phyloP scores from a whole-genome alignment of 176 grass and related monocot genomes.

The Rhynchospora breviuscula region DNA sequence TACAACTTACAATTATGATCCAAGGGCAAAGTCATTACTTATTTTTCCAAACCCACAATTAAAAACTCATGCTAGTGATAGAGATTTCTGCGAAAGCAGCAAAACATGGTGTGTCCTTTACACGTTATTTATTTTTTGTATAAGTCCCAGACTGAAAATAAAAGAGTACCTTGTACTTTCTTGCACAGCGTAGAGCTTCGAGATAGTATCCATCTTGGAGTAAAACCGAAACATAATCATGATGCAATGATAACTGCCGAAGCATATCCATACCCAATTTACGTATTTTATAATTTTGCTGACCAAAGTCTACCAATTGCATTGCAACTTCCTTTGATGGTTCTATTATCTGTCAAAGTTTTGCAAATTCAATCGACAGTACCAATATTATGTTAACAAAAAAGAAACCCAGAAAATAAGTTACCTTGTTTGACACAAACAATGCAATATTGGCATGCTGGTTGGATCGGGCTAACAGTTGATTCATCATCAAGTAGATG shows the following conservation, averaged over 20 bases:
- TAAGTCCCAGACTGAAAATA: not conserved
- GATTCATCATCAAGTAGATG: slow-evolving; percentile 58
- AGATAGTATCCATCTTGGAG: slow-evolving; percentile 84
- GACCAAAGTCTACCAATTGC: slow-evolving; percentile 70
- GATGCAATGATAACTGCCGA: slow-evolving; percentile 64
- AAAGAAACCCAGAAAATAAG: slow-evolving; percentile 16
- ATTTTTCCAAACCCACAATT: not conserved
- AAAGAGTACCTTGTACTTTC: slow-evolving; percentile 72
- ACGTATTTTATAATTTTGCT: slow-evolving; percentile 39
- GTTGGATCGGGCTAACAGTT: slow-evolving; percentile 50
- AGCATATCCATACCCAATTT: slow-evolving; percentile 89
- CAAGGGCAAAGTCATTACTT: not conserved
- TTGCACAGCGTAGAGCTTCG: slow-evolving; percentile 71
- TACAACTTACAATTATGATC: not conserved
- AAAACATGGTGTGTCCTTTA: not conserved
- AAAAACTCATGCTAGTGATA: not conserved
- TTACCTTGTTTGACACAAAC: slow-evolving; percentile 85
- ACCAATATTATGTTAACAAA: slow-evolving; percentile 15
- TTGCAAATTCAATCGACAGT: not conserved
- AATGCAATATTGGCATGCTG: slow-evolving; percentile 62
- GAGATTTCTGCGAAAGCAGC: not conserved
- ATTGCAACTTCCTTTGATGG: slow-evolving; percentile 87
- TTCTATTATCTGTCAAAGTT: slow-evolving; percentile 66
- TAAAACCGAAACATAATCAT: slow-evolving; percentile 64
- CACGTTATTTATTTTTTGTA: not conserved